Evolutionary conservation across 495 filamentous ascomycete genomes (phyloP), one percentile per base, ranked within the genome.

Genomic region (Penicillium atrosanguineum): DNA sequence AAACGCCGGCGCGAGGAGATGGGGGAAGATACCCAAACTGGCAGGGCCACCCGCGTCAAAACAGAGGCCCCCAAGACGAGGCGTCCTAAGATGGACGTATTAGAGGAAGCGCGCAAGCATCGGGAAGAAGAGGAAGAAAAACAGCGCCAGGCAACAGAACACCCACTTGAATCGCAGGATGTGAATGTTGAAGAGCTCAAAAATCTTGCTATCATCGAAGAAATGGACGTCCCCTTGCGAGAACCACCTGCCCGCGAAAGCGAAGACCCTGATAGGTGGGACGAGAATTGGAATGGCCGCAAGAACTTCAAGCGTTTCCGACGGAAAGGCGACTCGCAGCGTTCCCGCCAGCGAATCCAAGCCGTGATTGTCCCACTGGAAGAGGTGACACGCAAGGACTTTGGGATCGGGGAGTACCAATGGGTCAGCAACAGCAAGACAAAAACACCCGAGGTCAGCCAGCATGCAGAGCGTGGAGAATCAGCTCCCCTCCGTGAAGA

Each of bases 241-340:
- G 43, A 56, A 19, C 46, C 44, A 16, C 50, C 50, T 46, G 16
- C 26, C 1, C 42, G 56, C 25, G 48, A 73, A 76, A 40, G 78
- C 74, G 48, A 69, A 28, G 75, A 75, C 20, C 77, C 79, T 48
- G 79, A 81, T 9, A 81, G 91, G 20, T 97, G 95, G 94, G 84
- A 97, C 61, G 86, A 90, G 3, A 76, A 78, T 34, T 98, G 95
- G 95, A 96, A 97, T 63, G 94, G 95, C 0, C 82, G 93, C 6
- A 95, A 91, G 71, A 97, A 98, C 59, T 98, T 97, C 76, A 98
- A 98, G 69, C 86, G 82, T 57, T 98, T 98, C 58, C 80, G 83
- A 4, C 81, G 83, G 50, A 80, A 82, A 43, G 83, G 79, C 3
- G 77, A 76, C 1, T 70, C 77, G 6, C 59, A 53, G 18, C 67